Conservation (phyloP, 257 asterid species). For the Solanum clarkiae region DNA sequence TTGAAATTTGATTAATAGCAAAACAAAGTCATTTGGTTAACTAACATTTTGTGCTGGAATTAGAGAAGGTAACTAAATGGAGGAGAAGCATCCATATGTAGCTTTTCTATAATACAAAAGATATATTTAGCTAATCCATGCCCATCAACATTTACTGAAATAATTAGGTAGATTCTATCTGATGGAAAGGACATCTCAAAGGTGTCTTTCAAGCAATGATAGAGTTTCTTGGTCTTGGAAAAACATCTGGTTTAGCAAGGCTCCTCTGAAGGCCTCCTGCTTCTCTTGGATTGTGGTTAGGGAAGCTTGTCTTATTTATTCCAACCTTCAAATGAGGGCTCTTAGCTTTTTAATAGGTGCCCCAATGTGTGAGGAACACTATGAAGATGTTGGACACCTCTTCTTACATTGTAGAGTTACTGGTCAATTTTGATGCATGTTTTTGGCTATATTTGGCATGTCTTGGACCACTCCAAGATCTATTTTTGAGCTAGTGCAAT, state of each 20-base stretch:
- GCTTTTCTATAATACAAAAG: not conserved
- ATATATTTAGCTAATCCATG: not conserved
- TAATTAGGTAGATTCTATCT: not conserved
- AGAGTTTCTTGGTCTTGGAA: not conserved
- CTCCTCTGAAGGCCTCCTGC: not conserved
- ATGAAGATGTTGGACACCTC: not conserved
- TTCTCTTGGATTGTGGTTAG: not conserved
- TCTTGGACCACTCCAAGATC: not conserved
- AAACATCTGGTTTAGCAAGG: not conserved
- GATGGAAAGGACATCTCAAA: not conserved
- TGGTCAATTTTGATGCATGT: not conserved
- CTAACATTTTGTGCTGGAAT: not conserved
- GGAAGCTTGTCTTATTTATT: not conserved
- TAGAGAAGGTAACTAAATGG: not conserved
- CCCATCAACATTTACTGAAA: not conserved
- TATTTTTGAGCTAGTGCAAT: not conserved
- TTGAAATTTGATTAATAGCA: not conserved
- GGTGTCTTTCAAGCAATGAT: not conserved
- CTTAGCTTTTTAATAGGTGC: not conserved
- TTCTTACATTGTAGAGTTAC: not conserved
- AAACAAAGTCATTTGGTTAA: not conserved
- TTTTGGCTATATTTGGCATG: not conserved
- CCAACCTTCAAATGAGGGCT: not conserved
- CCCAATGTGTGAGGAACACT: not conserved
- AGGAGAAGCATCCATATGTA: not conserved